Evolutionary conservation across 805 yeast genomes (phyloP), one percentile per base, ranked within the genome.

Genomic region (Priceomyces fermenticarens): DNA sequence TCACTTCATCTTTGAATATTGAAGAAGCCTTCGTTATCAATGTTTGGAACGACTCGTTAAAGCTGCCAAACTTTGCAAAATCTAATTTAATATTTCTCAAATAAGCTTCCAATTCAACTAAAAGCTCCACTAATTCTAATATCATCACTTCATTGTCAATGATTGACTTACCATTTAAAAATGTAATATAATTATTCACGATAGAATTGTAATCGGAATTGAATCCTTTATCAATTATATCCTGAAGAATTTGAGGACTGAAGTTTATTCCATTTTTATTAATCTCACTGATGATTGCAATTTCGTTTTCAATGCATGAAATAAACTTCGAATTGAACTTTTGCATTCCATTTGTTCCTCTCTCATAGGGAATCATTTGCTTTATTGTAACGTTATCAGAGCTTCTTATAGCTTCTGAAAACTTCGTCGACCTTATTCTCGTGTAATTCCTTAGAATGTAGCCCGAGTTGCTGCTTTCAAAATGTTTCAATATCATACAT

Each of bases 301-400:
- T 55, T 51, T 81, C 85, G 38, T 72, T 72, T n/a, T 71, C 64
- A 13, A 81, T 65, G 37, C 72, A 64, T 5, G 72, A 70, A 15
- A 73, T 54, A 5, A 81, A 53, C 2, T 80, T 83, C 32, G 73
- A 76, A 8, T 78, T 71, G 54, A 79, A 83, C 33, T 60, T 59
- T 8, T 63, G 64, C 27, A 85, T 72, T 7, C 88, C 85, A 58
- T 74, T 80, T 38, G 75, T 72, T 3, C 81, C 87, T 55, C 71
- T 78, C 54, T 77, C 81, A 58, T 77, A 85, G 1, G 78, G 84
- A 9, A 65, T 70, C 3, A 44, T 48, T 3, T 62, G 32, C 44
- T 65, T 72, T 20, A 60, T 58, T 13, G 78, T 75, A 39, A 68
- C 67, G 0, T 75, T 69, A 35, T 73, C 80, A 30, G 74, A 45